phyloP scores from a whole-genome alignment of 2,329 filamentous ascomycete genomes.

The Hymenoscyphus repandus region DNA sequence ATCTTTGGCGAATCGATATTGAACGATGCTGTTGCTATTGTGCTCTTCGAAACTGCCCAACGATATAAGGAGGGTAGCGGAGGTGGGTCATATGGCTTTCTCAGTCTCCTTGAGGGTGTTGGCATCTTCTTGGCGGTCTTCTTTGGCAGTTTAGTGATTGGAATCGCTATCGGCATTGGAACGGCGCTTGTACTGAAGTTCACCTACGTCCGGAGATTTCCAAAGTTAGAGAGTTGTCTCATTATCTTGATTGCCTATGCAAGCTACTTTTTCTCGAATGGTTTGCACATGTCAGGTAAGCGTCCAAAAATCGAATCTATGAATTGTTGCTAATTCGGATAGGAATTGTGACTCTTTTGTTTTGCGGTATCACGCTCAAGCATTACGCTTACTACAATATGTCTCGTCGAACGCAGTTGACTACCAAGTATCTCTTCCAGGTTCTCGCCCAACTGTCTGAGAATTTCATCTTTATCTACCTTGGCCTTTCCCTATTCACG shows the following conservation, averaged over 20 bases:
- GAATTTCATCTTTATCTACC: constrained; percentile 99
- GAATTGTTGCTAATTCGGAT: neutral
- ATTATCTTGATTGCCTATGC: constrained; percentile 92
- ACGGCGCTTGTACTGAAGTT: constrained; percentile 90
- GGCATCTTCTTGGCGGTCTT: constrained; percentile 95
- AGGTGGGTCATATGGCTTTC: constrained; percentile 64
- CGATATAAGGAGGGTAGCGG: constrained; percentile 75
- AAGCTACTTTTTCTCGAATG: constrained; percentile 97
- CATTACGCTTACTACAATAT: constrained; percentile 99
- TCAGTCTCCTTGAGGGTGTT: constrained; percentile 84
- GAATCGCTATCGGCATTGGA: constrained; percentile 76
- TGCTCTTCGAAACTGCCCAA: constrained; percentile 96
- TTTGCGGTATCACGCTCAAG: constrained; percentile 97
- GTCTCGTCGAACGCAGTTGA: constrained; percentile 94
- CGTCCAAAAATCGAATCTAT: constrained; percentile 7
- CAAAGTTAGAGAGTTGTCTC: constrained; percentile 94
- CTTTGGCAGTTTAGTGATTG: constrained; percentile 88
- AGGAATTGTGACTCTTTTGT: constrained; percentile 83
- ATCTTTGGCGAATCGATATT: constrained; percentile 98
- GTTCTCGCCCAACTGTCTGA: constrained; percentile 91
- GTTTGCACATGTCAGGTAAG: constrained; percentile 90
- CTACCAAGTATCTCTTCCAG: constrained; percentile 96
- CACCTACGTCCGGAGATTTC: constrained; percentile 85
- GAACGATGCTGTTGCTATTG: constrained; percentile 97
- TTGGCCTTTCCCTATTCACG: constrained; percentile 90